These are phyloP conservation scores for Globisporangium abappressorium DNA, from an alignment of 352 stramenopile genomes.

Conservation along the genomic window DNA sequence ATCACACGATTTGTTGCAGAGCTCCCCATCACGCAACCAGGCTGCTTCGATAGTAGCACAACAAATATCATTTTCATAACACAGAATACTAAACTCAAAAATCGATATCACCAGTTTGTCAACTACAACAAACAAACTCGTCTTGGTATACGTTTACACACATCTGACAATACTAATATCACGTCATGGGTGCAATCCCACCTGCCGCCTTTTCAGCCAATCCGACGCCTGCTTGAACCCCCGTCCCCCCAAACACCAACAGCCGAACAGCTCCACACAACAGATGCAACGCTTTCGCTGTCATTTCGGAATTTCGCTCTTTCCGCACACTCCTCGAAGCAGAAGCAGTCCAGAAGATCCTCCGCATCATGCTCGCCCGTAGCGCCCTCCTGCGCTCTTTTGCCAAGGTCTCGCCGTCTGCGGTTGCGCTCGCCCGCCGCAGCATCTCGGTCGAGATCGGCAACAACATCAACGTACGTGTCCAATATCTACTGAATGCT, in stretches of 20 bases:
- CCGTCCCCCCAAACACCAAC: background rate
- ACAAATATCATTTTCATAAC: background rate
- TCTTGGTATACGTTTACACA: background rate
- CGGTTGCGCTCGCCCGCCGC: background rate
- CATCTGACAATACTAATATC: background rate
- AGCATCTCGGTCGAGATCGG: conserved; percentile 29
- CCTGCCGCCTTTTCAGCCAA: background rate
- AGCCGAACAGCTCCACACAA: background rate
- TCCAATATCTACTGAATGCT: background rate
- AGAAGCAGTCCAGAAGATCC: background rate
- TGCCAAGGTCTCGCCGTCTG: background rate
- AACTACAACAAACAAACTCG: background rate
- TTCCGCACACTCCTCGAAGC: background rate
- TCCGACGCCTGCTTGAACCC: conserved; percentile 8
- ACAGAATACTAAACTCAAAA: background rate
- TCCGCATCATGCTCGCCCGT: conserved; percentile 13
- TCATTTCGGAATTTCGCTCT: conserved; percentile 14
- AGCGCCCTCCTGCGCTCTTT: conserved; percentile 11
- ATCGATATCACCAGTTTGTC: background rate
- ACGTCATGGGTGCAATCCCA: background rate
- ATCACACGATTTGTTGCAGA: conserved; percentile 3
- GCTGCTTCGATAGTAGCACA: background rate
- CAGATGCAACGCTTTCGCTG: background rate
- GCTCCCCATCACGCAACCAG: background rate
- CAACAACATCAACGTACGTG: conserved; percentile 26